A percentile compares a stretch with the other conserved stretches of the same genome.
Evolutionary conservation across 345 rosid genomes (phyloP).

Genomic region (Rhizophora mangle): DNA sequence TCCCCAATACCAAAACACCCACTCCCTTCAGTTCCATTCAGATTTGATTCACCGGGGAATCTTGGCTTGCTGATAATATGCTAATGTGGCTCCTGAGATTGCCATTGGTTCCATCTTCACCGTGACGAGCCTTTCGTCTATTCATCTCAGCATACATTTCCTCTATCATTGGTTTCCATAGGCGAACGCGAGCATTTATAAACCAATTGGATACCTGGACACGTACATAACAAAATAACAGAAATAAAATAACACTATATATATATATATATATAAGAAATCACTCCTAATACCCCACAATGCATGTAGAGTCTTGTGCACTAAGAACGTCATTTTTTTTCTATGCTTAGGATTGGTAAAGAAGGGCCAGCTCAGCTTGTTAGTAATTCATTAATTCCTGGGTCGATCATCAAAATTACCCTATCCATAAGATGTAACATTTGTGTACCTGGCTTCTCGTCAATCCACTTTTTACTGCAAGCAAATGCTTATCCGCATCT

Average conservation of each 20-base stretch:
- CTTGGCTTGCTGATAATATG: conserved; percentile 26
- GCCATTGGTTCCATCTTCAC: conserved; percentile 33
- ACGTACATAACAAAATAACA: background rate
- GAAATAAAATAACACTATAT: too few species aligned
- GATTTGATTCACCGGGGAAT: conserved; percentile 22
- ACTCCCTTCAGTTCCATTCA: background rate
- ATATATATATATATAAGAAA: too few species aligned
- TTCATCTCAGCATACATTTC: conserved; percentile 93
- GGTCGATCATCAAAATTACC: too few species aligned
- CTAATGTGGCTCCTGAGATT: conserved; percentile 32
- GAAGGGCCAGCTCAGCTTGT: too few species aligned
- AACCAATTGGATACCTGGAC: conserved; percentile 96
- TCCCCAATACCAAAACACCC: background rate
- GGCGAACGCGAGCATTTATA: conserved; percentile 91
- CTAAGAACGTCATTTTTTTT: too few species aligned
- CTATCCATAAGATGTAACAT: too few species aligned
- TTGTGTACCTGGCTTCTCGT: conserved; percentile 84
- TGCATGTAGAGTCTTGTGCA: too few species aligned
- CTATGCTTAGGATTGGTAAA: too few species aligned
- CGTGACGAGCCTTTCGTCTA: conserved; percentile 40
- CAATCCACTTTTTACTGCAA: conserved; percentile 84
- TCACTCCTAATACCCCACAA: too few species aligned
- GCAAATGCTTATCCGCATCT: conserved; percentile 94
- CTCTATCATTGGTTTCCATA: conserved; percentile 99
- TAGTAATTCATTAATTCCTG: too few species aligned